Conservation (phyloP, 2,329 filamentous ascomycete species). For the Epichloe sylvatica region DNA sequence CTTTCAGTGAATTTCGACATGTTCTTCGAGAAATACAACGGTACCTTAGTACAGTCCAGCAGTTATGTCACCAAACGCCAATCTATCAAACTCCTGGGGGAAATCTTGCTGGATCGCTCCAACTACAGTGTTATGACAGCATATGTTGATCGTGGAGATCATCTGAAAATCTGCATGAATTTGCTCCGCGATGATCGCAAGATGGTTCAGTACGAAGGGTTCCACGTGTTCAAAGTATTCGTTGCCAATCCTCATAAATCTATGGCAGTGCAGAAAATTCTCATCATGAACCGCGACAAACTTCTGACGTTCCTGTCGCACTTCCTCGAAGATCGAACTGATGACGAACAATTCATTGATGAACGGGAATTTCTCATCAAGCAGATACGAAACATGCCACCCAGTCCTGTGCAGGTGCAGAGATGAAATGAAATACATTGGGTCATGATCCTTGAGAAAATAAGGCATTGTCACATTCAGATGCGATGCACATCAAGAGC, state of each 20-base stretch:
- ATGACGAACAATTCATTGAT: slow-evolving; percentile 97
- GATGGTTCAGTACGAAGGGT: slow-evolving; percentile 99
- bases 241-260: slow-evolving; percentile 98
- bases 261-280: slow-evolving; percentile 84
- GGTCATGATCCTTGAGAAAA: background rate
- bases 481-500: background rate
- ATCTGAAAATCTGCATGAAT: slow-evolving; percentile 98
- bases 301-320: slow-evolving; percentile 77
- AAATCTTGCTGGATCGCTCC: slow-evolving; percentile 83
- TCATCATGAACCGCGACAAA: slow-evolving; percentile 91
- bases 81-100: slow-evolving; percentile 91
- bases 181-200: slow-evolving; percentile 86
- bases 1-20: slow-evolving; percentile 79
- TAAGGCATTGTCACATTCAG: background rate
- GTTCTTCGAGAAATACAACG: slow-evolving; percentile 88
- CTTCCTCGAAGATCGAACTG: slow-evolving; percentile 87
- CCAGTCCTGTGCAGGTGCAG: slow-evolving; percentile 39
- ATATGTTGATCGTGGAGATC: slow-evolving; percentile 88
- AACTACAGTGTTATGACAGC: slow-evolving; percentile 98
- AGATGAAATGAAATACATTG: slow-evolving; percentile 17
- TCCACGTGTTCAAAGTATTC: slow-evolving; percentile 99
- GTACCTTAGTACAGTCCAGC: slow-evolving; percentile 73
- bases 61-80: slow-evolving; percentile 97
- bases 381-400: slow-evolving; percentile 64
- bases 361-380: slow-evolving; percentile 95